A percentile compares a stretch with the other conserved stretches of the same genome.
These are phyloP conservation scores for Dothideomycetes sp. DNA, from an alignment of 2,329 filamentous ascomycete species.

Conservation along the genomic window DNA sequence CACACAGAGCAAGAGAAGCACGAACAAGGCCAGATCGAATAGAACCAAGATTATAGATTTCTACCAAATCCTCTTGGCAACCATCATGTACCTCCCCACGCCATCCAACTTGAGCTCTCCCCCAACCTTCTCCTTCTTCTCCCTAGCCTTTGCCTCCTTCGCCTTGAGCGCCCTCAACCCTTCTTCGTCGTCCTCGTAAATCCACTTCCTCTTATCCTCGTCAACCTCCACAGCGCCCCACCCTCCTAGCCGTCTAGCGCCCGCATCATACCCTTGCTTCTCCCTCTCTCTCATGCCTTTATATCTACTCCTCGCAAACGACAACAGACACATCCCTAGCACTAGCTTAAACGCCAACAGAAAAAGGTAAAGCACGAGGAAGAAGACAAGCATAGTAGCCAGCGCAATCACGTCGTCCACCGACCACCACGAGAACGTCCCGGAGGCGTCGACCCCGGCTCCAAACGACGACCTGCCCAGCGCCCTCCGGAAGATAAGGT, in stretches of 20 bases:
- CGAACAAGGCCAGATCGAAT: too few relatives aligned
- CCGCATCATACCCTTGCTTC: constrained; percentile 44
- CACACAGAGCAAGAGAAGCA: too few relatives aligned
- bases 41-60: neutral
- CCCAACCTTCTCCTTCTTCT: constrained; percentile 36
- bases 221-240: constrained; percentile 81
- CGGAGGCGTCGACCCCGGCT: constrained; percentile 22
- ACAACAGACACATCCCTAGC: constrained; percentile 76
- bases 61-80: constrained; percentile 92
- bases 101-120: constrained; percentile 48
- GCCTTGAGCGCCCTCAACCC: constrained; percentile 50
- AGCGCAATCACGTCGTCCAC: constrained; percentile 65
- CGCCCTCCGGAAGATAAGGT: constrained; percentile 65
- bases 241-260: constrained; percentile 65
- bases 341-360: constrained; percentile 66
- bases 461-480: constrained; percentile 64
- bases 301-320: constrained; percentile 70
- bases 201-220: constrained; percentile 74
- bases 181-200: constrained; percentile 76
- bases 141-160: too few relatives aligned
- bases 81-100: constrained; percentile 82
- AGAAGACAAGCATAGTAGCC: constrained; percentile 73
- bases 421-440: constrained; percentile 38
- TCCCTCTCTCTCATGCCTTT: constrained; percentile 65
- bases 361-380: constrained; percentile 74